These are phyloP conservation scores for Lyophyllum atratum DNA, from an alignment of 768 basidiomycete species.

Conservation along the genomic window DNA sequence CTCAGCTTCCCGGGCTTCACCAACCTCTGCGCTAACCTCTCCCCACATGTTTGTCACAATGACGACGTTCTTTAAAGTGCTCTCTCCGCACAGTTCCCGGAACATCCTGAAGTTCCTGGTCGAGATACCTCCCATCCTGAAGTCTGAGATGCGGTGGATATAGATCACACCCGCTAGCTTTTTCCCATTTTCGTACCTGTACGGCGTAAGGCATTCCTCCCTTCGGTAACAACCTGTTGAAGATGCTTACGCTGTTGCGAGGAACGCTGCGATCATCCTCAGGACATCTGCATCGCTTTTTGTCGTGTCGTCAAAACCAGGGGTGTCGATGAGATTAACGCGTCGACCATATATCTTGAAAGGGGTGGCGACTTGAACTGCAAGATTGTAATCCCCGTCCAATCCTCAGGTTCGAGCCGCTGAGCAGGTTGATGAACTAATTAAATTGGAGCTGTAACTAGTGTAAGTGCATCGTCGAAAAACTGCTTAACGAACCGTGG, in stretches of 20 bases:
- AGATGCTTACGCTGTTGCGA: not conserved
- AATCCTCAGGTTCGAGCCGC: not conserved
- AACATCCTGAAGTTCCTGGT: slow-evolving; percentile 10
- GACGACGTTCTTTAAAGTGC: slow-evolving; percentile 4
- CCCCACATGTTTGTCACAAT: slow-evolving; percentile 10
- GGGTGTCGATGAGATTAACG: not conserved
- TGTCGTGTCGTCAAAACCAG: not conserved
- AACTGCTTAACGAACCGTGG: not conserved
- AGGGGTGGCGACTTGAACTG: not conserved
- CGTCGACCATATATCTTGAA: not conserved
- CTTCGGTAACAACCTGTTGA: not conserved
- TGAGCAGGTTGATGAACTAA: not conserved
- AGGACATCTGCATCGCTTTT: not conserved
- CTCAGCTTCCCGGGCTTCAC: not conserved
- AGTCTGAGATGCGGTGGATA: slow-evolving; percentile 10
- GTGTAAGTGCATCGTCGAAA: not conserved
- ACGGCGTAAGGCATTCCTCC: not conserved
- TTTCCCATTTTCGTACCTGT: not conserved
- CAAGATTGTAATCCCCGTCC: not conserved
- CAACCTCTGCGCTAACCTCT: not conserved
- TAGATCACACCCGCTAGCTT: slow-evolving; percentile 7
- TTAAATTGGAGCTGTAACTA: too few species aligned
- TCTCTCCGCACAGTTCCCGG: slow-evolving; percentile 6
- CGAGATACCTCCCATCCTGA: not conserved
- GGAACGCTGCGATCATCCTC: not conserved